Evolutionary conservation across 768 basidiomycete species (phyloP), one percentile per base, ranked within the genome.

Genomic region (Termitomyces sp.): DNA sequence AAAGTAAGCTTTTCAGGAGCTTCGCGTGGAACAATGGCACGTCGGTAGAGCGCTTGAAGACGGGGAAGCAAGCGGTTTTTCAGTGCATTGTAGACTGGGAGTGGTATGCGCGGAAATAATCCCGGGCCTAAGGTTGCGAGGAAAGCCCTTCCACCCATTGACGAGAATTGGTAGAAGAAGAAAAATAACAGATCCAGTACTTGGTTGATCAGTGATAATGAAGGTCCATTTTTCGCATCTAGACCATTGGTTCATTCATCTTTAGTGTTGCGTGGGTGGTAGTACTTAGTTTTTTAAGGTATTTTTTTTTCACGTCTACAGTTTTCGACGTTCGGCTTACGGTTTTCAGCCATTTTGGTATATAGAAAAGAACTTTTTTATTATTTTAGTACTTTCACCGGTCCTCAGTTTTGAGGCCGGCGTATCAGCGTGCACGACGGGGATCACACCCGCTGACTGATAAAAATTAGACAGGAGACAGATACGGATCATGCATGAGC

Each of bases 371-470:
- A 25, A 25, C 25, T 25, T 25, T 25, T 25, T 25, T 25, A 25
- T 25, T 25, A 25, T 25, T 25, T 25, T 25, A 25, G 25, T 25
- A 25, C 25, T 25, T 25, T 25, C 25, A 25, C 25, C 25, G 25
- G 25, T 25, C 25, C 25, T 25, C 25, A 25, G 25, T 25, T 25
- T 25, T 25, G 25, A 25, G 25, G 25, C 1, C 25, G 25, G 25
- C 25, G 25, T 25, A 25, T 25, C 25, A 25, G 92, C 92, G 70
- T 99, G 95, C 0, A 89, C 86, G 3, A 98, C 86, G 0, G 95
- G 93, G 14, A 98, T 92, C 17, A 95, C 84, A 0, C 96, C 96
- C 4, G 97, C 94, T 10, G 94, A 96, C 96, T 98, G 29, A 34
- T 20, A 56, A n/a, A 14, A 14, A 45, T 42, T 25, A 51, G 31